Base-by-base conservation (phyloP, 768 basidiomycete species). In the Termitomyces sp. region DNA sequence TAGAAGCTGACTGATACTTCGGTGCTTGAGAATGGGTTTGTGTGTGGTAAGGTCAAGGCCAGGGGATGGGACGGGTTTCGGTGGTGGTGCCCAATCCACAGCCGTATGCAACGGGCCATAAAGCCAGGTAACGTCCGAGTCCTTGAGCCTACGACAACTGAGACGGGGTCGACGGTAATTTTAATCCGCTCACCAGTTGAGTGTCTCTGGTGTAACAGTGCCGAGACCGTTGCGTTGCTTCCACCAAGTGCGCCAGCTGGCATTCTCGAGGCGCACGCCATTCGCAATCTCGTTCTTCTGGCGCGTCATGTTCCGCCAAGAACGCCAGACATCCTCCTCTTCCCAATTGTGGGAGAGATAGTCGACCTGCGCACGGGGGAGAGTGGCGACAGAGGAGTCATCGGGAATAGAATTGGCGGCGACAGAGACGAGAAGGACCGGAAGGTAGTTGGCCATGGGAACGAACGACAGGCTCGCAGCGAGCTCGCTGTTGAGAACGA, bases 171-270 rank as follows among this genome's bases (percentile, higher is more conserved):
- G 42, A 40, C 38, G 47, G 50, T 19, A 43, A 58, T 5, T 53
- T 43, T 55, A 42, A 37, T 49, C 58, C 30, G 71, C 89, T 66
- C 66, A 98, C 96, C 96, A 99, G 71, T 99, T 99, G 64, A 99
- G 84, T 3, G 95, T 97, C 77, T 99, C 97, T 56, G 96, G 96
- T 26, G 87, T 89, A 68, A 99, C 80, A 0, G 96, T 99, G 76
- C 88, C 91, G 59, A 99, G 82, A 62, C 94, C 91, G 65, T 97
- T 97, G 60, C 96, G 79, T 81, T 98, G 95, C 74, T 98, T 98
- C 87, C 95, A 98, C 96, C 96, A 99, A 1, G 95, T 98, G 42
- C 96, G 78, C 96, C 96, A 99, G 59, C 89, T 92, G 9, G 97
- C 97, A 66, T 99, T 99, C 78, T 99, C 97, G 55, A 99, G 83